These are phyloP conservation scores for Stellera chamaejasme DNA, from an alignment of 345 rosid species.

Conservation along the genomic window DNA sequence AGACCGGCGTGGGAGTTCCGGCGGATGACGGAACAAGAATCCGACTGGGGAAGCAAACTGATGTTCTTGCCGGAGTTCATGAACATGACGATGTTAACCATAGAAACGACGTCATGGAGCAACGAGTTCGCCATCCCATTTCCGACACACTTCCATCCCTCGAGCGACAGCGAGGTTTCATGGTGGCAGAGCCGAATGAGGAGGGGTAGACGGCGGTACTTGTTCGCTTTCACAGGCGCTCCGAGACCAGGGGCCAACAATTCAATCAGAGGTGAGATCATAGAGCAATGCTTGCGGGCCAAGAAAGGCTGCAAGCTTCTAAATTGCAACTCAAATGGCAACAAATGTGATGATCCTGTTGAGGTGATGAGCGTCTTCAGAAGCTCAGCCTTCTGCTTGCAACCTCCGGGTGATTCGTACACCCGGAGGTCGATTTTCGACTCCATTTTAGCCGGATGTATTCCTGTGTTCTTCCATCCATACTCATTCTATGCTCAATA, in stretches of 20 bases:
- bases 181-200: slow-evolving; percentile 39
- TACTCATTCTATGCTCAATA: slow-evolving; percentile 44
- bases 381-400: slow-evolving; percentile 42
- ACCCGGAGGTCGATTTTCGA: slow-evolving; percentile 55
- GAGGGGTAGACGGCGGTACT: slow-evolving; percentile 12
- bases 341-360: slow-evolving; percentile 31
- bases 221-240: slow-evolving; percentile 53
- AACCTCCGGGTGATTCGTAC: slow-evolving; percentile 55
- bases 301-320: slow-evolving; percentile 27
- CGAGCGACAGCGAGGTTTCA: slow-evolving; percentile 16
- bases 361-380: slow-evolving; percentile 31
- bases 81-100: slow-evolving; percentile 42
- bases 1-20: slow-evolving; percentile 48
- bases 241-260: slow-evolving; percentile 23
- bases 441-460: slow-evolving; percentile 50
- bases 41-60: slow-evolving; percentile 45
- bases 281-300: slow-evolving; percentile 34
- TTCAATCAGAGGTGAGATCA: slow-evolving; percentile 32
- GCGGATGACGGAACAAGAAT: slow-evolving; percentile 10
- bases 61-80: slow-evolving; percentile 36
- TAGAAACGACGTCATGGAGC: slow-evolving; percentile 34
- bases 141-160: slow-evolving; percentile 58
- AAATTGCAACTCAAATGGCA: slow-evolving; percentile 21
- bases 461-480: slow-evolving; percentile 59
- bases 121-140: slow-evolving; percentile 56